phyloP scores from a whole-genome alignment of 352 stramenopile genomes.

The Globisporangium nodosum region DNA sequence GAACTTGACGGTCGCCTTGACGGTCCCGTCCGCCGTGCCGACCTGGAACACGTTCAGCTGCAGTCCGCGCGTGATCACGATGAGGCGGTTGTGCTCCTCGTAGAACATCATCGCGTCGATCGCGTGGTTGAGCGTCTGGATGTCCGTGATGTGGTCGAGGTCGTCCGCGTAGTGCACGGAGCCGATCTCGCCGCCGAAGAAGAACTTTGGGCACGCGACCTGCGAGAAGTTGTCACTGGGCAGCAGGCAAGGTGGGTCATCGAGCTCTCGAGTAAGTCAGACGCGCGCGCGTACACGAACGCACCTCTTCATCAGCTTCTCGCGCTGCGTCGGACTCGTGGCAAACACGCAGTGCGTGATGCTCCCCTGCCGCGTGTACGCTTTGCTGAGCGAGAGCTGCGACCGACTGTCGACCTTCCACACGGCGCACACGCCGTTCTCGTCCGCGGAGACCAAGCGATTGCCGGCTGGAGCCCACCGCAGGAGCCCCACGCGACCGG shows the following conservation, averaged over 20 bases:
- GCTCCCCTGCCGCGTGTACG: constrained; percentile 84
- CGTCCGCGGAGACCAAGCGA: constrained; percentile 86
- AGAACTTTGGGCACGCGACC: constrained; percentile 81
- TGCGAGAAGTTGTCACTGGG: constrained; percentile 45
- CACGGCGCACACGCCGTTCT: constrained; percentile 75
- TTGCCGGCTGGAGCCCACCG: constrained; percentile 86
- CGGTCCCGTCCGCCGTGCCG: constrained; percentile 63
- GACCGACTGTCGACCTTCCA: constrained; percentile 84
- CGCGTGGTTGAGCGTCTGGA: constrained; percentile 79
- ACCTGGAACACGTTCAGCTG: constrained; percentile 90
- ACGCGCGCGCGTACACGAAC: neutral
- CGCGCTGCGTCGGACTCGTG: constrained; percentile 26
- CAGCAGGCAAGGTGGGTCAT: neutral
- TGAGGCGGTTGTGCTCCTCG: constrained; percentile 69
- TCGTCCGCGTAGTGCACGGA: constrained; percentile 91
- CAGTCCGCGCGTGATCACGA: constrained; percentile 89
- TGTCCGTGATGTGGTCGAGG: constrained; percentile 88
- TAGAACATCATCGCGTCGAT: constrained; percentile 91
- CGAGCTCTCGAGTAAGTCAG: neutral
- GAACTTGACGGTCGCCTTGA: constrained; percentile 81
- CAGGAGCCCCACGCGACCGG: constrained; percentile 70
- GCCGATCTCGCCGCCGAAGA: constrained; percentile 90
- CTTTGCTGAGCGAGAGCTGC: constrained; percentile 68
- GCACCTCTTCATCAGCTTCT: constrained; percentile 43
- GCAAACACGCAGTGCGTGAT: constrained; percentile 89